A percentile compares a stretch with the other conserved stretches of the same genome.
Evolutionary conservation across 176 grass and related monocot genomes (phyloP).

Genomic region (Luzula sylvatica): DNA sequence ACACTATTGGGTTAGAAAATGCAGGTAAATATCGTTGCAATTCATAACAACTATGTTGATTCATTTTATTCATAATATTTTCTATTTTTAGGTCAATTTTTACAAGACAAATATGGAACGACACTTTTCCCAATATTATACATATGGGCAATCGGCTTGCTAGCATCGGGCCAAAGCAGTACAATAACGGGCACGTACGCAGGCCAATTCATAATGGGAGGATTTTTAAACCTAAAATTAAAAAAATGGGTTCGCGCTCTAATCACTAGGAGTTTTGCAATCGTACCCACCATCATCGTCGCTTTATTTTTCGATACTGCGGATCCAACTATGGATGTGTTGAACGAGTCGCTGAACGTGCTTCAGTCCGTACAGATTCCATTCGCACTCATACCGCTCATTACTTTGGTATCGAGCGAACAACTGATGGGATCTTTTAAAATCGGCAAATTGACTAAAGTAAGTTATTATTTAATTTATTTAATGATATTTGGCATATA

Average conservation of each 20-base stretch:
- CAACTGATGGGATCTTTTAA: conserved; percentile 78
- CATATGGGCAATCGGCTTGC: conserved; percentile 68
- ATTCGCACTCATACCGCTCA: conserved; percentile 86
- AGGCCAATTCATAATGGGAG: conserved; percentile 71
- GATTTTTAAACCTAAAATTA: conserved; percentile 78
- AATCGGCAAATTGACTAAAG: conserved; percentile 73
- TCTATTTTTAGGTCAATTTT: conserved; percentile 28
- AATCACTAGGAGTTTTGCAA: conserved; percentile 55
- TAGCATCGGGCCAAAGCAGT: conserved; percentile 87
- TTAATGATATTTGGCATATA: conserved; percentile 1
- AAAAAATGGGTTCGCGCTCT: conserved; percentile 65
- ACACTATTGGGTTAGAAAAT: conserved; percentile 75
- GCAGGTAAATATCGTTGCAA: conserved; percentile 18
- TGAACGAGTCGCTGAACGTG: conserved; percentile 92
- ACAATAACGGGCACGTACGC: conserved; percentile 81
- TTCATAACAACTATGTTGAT: no score
- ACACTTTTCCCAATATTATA: conserved; percentile 74
- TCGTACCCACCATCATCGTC: conserved; percentile 47
- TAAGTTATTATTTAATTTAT: conserved; percentile 28
- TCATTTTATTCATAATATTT: no score
- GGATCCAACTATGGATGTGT: conserved; percentile 76
- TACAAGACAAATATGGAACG: conserved; percentile 80
- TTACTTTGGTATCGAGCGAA: conserved; percentile 87
- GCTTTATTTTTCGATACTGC: conserved; percentile 74
- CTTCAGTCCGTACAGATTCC: conserved; percentile 97